These are phyloP conservation scores for Kwoniella shandongensis DNA, from an alignment of 768 basidiomycete genomes.

Conservation along the genomic window DNA sequence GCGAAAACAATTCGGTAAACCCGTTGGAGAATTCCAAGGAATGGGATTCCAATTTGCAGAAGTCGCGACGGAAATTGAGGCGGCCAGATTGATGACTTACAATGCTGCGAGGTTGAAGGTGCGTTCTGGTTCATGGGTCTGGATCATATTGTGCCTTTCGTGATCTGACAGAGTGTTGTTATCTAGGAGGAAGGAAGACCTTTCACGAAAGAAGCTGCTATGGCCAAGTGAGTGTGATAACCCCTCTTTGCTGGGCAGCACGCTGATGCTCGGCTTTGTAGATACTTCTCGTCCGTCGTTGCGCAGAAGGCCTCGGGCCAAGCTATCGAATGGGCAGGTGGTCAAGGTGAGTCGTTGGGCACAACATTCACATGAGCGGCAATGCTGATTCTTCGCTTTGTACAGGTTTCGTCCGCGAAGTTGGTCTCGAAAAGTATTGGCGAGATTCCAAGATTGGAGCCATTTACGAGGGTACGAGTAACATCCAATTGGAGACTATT, in stretches of 20 bases:
- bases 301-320: conserved; percentile 82
- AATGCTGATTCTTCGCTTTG: neutral
- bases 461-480: conserved; percentile 71
- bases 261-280: neutral
- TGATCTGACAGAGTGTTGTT: conserved; percentile 44
- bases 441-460: conserved; percentile 73
- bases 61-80: conserved; percentile 84
- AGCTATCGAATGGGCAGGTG: conserved; percentile 94
- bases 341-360: conserved; percentile 60
- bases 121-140: conserved; percentile 2
- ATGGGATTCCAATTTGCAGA: conserved; percentile 94
- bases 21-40: conserved; percentile 86
- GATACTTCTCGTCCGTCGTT: conserved; percentile 78
- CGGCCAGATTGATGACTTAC: conserved; percentile 86
- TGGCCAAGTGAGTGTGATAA: conserved; percentile 68
- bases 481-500: conserved; percentile 95
- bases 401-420: conserved; percentile 62
- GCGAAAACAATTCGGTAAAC: conserved; percentile 89
- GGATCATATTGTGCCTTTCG: too few relatives aligned
- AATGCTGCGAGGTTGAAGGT: conserved; percentile 79
- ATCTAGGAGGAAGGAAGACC: conserved; percentile 73
- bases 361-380: too few relatives aligned
- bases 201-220: conserved; percentile 93
- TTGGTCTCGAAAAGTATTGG: conserved; percentile 79
- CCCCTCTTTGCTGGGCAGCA: neutral